Base-by-base conservation (phyloP, 306 rosid genomes). In the Vigna angularis region DNA sequence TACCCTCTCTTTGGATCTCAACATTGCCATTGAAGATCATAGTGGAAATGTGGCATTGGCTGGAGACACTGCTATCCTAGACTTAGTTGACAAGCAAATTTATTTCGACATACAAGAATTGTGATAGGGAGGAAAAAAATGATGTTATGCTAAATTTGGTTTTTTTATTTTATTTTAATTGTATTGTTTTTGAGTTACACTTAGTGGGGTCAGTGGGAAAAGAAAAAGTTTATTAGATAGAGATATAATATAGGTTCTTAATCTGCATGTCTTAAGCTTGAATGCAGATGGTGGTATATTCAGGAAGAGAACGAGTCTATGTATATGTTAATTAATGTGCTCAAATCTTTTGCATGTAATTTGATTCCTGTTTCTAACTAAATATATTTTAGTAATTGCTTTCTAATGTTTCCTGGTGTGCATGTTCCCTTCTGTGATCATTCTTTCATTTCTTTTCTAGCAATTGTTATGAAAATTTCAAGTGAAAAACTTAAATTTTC, bases 11-110 rank as follows among this genome's bases (percentile, higher is more conserved):
- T 74, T 90, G 77, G 98, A 93, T 85, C 72, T 93, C 87, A 93
- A 93, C 34, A 85, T 93, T 59, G 86, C 93, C 82, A 79, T 93
- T 75, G 83, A 83, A 84, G 91, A 79, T 68, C 78, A 77, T 20
- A 16, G 42, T 9, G 51, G 61, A 45, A 62, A 73, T 20, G 65
- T 8, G 12, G 8, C 38, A 12, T 24, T 57, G 5, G 38, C 42
- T 68, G 61, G 79, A 8, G 74, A 68, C 1, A 55, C 6, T 74
- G 75, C 79, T 28, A 81, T 93, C 42, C 78, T 88, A 80, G 93
- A 91, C 70, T 83, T 75, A 65, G 95, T 91, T 62, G 95, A 93
- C 71, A 85, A 79, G 79, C 70, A 84, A 53, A 74, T 93, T 73
- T 15, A 67, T 64, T 91, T 93, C 75, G 76, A 61, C 76, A 76